Percentiles rank a stretch among this genome's conserved stretches.
These are phyloP conservation scores for Erodium chrysanthum DNA, from an alignment of 441 rosid genomes.

Conservation along the genomic window DNA sequence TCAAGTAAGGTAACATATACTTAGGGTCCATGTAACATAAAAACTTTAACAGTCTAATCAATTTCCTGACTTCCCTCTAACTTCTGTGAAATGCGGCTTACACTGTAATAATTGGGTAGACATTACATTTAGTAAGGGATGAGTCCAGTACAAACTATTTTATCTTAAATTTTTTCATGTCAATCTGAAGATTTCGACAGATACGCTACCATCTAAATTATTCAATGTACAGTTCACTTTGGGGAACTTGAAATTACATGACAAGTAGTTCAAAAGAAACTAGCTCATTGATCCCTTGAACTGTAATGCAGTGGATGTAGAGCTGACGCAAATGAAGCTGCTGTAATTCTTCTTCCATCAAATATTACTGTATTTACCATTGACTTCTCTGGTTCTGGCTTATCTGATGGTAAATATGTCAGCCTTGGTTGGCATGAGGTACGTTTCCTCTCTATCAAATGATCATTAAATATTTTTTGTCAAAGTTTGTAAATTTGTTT, in stretches of 20 bases:
- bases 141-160: too few species aligned
- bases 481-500: slow-evolving; percentile 16
- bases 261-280: not conserved
- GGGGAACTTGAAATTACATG: not conserved
- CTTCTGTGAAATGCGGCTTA: too few species aligned
- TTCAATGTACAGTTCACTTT: too few species aligned
- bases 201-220: too few species aligned
- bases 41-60: too few species aligned
- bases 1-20: too few species aligned
- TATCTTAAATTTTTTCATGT: too few species aligned
- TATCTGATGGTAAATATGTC: slow-evolving; percentile 91
- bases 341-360: slow-evolving; percentile 87
- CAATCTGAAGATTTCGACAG: too few species aligned
- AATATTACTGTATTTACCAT: slow-evolving; percentile 90
- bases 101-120: too few species aligned
- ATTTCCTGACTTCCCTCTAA: too few species aligned
- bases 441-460: slow-evolving; percentile 16
- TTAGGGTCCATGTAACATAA: too few species aligned
- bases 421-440: slow-evolving; percentile 99
- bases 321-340: slow-evolving; percentile 97
- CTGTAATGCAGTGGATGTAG: slow-evolving; percentile 72
- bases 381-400: slow-evolving; percentile 94
- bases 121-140: too few species aligned
- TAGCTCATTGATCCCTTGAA: slow-evolving; percentile 19
- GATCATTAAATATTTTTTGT: slow-evolving; percentile 9